These are phyloP conservation scores for Alternaria triticimaculans DNA, from an alignment of 2,329 filamentous ascomycete genomes.

Conservation along the genomic window DNA sequence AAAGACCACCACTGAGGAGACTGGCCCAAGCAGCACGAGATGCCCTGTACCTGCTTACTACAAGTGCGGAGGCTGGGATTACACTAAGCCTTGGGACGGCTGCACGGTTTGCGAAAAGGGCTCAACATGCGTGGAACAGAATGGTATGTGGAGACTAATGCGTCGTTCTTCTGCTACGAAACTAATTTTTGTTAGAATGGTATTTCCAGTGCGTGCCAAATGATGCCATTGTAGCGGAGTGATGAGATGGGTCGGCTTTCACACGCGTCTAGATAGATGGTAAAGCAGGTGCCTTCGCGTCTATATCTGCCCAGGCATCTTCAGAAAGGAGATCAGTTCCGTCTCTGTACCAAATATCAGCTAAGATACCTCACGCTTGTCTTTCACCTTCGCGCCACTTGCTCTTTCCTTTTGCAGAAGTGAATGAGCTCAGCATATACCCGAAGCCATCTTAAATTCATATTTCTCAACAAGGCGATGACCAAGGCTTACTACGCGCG, in stretches of 20 bases:
- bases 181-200: constrained; percentile 26
- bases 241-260: not conserved
- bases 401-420: not conserved
- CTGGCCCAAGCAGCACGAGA: constrained; percentile 37
- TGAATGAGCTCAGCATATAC: not conserved
- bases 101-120: constrained; percentile 38
- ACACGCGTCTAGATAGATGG: accelerated
- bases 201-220: constrained; percentile 40
- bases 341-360: accelerated
- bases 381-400: not conserved
- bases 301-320: not conserved
- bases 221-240: constrained; percentile 1
- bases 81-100: constrained; percentile 34
- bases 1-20: constrained; percentile 22
- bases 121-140: constrained; percentile 34
- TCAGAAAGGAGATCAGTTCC: not conserved
- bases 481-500: constrained; percentile 22
- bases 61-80: constrained; percentile 37
- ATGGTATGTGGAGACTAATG: constrained; percentile 26
- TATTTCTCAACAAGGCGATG: constrained; percentile 13
- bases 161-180: not conserved
- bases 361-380: not conserved
- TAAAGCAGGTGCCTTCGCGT: accelerated
- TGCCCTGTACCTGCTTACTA: constrained; percentile 43
- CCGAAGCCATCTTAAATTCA: not conserved